Percentiles rank a stretch among this genome's conserved stretches.
Evolutionary conservation across 2,329 filamentous ascomycete species (phyloP).

Genomic region (Penicillium thymicola): DNA sequence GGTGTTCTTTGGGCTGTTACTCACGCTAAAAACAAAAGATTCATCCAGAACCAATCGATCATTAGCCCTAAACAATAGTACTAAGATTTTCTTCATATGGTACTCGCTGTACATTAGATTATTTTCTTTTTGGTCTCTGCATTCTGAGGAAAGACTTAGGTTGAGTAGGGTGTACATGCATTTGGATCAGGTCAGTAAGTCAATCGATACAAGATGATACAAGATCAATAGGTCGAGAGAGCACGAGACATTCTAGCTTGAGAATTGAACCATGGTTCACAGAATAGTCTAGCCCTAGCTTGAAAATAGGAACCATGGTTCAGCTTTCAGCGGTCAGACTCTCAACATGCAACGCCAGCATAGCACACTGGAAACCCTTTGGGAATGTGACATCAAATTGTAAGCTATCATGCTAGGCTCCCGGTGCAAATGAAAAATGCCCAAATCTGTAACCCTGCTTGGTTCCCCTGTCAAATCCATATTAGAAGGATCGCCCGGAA

Average conservation of each 20-base stretch:
- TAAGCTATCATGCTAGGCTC: not conserved
- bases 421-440: not conserved
- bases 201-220: not conserved
- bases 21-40: slow-evolving; percentile 19
- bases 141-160: not conserved
- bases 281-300: not conserved
- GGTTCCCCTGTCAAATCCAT: not conserved
- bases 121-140: not conserved
- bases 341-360: slow-evolving; percentile 16
- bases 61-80: not conserved
- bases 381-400: not conserved
- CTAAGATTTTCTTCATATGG: slow-evolving; percentile 3
- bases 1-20: slow-evolving; percentile 5
- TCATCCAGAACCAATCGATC: slow-evolving; percentile 25
- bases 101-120: not conserved
- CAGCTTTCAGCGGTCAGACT: slow-evolving; percentile 12
- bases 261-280: slow-evolving; percentile 6
- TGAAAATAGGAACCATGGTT: not conserved
- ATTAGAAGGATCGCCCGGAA: slow-evolving; percentile 5
- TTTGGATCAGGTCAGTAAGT: not conserved
- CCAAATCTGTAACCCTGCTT: not conserved
- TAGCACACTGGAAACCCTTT: not conserved
- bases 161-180: not conserved
- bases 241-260: not conserved
- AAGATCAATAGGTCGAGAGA: not conserved